Conservation (phyloP, 208 protist species). For the Trypanosoma mega region DNA sequence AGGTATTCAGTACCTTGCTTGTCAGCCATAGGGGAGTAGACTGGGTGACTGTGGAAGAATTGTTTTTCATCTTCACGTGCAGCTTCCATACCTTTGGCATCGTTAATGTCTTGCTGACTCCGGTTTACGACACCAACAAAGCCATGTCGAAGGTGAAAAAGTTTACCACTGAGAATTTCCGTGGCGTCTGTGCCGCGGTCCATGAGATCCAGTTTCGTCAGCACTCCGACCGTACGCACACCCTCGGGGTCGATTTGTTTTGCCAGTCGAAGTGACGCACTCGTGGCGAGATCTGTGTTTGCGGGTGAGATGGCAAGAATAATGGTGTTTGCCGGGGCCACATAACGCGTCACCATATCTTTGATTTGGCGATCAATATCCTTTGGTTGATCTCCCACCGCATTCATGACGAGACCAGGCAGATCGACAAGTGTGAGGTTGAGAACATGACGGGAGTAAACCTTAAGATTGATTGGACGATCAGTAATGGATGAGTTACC, state of each 20-base stretch:
- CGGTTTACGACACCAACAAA: constrained; percentile 99
- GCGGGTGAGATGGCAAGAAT: constrained; percentile 98
- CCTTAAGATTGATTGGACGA: constrained; percentile 97
- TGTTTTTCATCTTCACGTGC: constrained; percentile 87
- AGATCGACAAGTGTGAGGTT: constrained; percentile 99
- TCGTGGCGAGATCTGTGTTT: constrained; percentile 99
- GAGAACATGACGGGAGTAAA: constrained; percentile 94
- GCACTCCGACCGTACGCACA: constrained; percentile 97
- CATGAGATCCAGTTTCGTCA: constrained; percentile 99
- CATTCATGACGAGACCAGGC: constrained; percentile 98
- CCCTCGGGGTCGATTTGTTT: constrained; percentile 97
- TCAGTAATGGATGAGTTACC: constrained; percentile 95
- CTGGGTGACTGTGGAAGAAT: constrained; percentile 94
- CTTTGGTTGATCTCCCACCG: constrained; percentile 97
- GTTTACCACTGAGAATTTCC: constrained; percentile 94
- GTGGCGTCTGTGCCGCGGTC: constrained; percentile 97
- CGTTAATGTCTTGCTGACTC: constrained; percentile 97
- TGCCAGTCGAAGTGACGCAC: constrained; percentile 97
- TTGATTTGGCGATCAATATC: constrained; percentile 98
- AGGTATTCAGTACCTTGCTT: constrained; percentile 90
- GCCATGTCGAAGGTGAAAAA: constrained; percentile 94
- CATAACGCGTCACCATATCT: constrained; percentile 97
- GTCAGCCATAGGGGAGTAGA: constrained; percentile 89
- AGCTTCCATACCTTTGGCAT: constrained; percentile 82
- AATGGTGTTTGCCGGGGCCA: constrained; percentile 96